Evolutionary conservation across 202 grass and related monocot genomes (phyloP), one percentile per base, ranked within the genome.

Genomic region (Bolboschoenoplectus hybrid): DNA sequence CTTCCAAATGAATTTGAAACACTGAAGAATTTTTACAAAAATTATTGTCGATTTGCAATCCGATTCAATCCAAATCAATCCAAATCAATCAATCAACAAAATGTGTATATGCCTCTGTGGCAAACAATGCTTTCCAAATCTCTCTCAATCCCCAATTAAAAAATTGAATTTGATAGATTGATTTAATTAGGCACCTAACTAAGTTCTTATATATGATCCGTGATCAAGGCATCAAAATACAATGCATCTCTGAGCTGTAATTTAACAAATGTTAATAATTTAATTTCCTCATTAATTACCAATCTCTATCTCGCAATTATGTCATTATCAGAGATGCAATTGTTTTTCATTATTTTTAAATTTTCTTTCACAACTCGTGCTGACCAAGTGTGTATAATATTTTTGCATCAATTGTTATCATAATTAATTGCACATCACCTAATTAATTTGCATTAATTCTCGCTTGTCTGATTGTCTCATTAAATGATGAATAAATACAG

Each of bases 161-260:
- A 65, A 82, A 68, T 83, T 35, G 9, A 68, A 12, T 43, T 50
- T 68, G 36, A 52, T 34, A 61, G 34, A 62, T 39, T 41, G 2
- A 36, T 34, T 1, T 52, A 65, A 83, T 65, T 32, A 39, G 11
- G 12, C 34, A 79, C 9, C 35, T 2, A 2, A 8, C 26, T 7
- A 50, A 20, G 47, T 20, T 57, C 32, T 26, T 32, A 56, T 14
- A 20, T 32, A 8, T 14, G 34, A 56, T 13, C 51, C 13, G 13
- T 58, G 74, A 55, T 13, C 3, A 4, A 39, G 19, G 52, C 0
- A 53, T 53, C 13, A 35, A 57, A n/a, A 78, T 78, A 36, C 51
- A 56, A 79, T 79, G 51, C 52, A 79, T 58, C 50, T 79, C 35
- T 79, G 50, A 79, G 74, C 74, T 76, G 72, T 53, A 51, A 45